A percentile compares a stretch with the other conserved stretches of the same genome.
phyloP scores from a whole-genome alignment of 805 yeast genomes.

The Pichia scutulata region DNA sequence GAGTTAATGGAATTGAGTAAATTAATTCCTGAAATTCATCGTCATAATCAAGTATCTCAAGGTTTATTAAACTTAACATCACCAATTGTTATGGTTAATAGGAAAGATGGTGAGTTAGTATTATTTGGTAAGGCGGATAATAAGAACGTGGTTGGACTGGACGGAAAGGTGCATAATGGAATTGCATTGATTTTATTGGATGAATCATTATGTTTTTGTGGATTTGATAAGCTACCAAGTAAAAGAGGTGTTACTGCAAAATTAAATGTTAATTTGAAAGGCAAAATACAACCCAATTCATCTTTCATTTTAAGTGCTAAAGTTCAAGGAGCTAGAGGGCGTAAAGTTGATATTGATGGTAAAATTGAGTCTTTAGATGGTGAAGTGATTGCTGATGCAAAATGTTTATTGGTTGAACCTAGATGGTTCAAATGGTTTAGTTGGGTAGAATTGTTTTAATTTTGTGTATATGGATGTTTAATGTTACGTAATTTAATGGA shows the following conservation, averaged over 20 bases:
- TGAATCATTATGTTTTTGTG: constrained; percentile 79
- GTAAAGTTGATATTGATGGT: constrained; percentile 79
- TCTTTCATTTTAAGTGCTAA: constrained; percentile 61
- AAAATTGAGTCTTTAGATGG: constrained; percentile 10
- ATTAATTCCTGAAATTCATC: constrained; percentile 51
- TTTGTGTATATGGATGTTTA: background rate
- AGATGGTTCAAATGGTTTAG: constrained; percentile 71
- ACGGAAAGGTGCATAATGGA: constrained; percentile 77
- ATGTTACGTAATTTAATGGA: background rate
- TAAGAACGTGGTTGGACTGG: constrained; percentile 49
- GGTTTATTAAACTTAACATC: constrained; percentile 66
- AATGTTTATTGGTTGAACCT: constrained; percentile 76
- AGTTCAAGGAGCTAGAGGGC: constrained; percentile 59
- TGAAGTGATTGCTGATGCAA: constrained; percentile 42
- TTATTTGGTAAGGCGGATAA: constrained; percentile 69
- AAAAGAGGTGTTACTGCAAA: constrained; percentile 86
- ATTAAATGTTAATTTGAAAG: constrained; percentile 54
- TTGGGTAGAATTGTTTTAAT: constrained; percentile 33
- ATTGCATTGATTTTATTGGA: constrained; percentile 71
- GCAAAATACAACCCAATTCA: constrained; percentile 52
- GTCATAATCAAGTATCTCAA: constrained; percentile 55
- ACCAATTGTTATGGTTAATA: constrained; percentile 57
- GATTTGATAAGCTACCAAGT: constrained; percentile 73
- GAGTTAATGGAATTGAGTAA: constrained; percentile 31
- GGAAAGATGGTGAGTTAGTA: constrained; percentile 42